Evolutionary conservation across 352 stramenopile genomes (phyloP).

Genomic region (Phytophthora pseudosyringae): DNA sequence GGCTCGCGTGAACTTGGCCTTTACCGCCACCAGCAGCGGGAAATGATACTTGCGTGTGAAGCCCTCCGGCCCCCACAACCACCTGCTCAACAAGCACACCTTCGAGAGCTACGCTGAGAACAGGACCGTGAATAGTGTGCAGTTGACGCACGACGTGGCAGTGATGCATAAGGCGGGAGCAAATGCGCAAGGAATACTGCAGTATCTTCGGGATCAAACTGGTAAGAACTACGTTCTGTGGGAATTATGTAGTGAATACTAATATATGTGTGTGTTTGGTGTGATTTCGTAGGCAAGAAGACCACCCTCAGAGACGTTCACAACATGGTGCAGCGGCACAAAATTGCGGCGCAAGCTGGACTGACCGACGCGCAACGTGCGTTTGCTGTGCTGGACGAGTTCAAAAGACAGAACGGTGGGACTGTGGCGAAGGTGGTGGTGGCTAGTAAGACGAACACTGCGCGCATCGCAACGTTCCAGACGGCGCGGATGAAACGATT

Average conservation of each 20-base stretch:
- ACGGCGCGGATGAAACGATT: slow-evolving; percentile 8
- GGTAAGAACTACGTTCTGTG: no score
- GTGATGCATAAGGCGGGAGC: slow-evolving; percentile 11
- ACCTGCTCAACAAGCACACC: slow-evolving; percentile 5
- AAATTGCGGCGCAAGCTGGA: neutral
- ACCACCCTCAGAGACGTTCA: slow-evolving; percentile 10
- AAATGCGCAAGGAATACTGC: slow-evolving; percentile 2
- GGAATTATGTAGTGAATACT: neutral
- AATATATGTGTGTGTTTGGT: slow-evolving; percentile 5
- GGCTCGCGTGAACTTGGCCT: no score
- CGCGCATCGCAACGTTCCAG: slow-evolving; percentile 5
- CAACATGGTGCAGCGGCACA: slow-evolving; percentile 20
- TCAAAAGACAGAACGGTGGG: neutral
- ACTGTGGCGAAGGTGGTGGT: no score
- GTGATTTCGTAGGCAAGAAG: slow-evolving; percentile 9
- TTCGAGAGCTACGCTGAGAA: slow-evolving; percentile 5
- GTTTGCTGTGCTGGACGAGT: slow-evolving; percentile 8
- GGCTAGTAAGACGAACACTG: slow-evolving; percentile 1
- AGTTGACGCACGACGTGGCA: neutral
- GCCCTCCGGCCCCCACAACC: neutral
- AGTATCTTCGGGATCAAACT: slow-evolving; percentile 3
- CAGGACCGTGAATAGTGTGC: neutral
- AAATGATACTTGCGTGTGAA: slow-evolving; percentile 2
- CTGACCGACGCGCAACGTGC: no score
- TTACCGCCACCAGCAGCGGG: no score